Percentiles rank a stretch among this genome's conserved stretches.
phyloP scores from a whole-genome alignment of 352 stramenopile genomes.

The Phytophthora kernoviae region DNA sequence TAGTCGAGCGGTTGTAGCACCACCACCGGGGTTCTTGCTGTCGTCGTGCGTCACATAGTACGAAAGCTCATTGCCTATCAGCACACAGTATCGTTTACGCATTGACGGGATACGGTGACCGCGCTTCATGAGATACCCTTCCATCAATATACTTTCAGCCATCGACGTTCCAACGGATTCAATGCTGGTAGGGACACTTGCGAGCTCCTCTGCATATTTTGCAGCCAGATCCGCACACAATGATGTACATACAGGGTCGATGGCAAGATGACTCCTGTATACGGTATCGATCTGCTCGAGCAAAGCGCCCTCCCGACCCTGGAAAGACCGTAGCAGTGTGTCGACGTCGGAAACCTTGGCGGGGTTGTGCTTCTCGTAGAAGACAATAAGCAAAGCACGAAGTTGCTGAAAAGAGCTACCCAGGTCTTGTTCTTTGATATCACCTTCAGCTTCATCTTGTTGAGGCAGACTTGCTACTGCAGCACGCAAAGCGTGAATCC shows the following conservation, averaged over 20 bases:
- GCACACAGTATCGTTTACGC: slow-evolving; percentile 76
- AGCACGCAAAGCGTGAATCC: slow-evolving; percentile 31
- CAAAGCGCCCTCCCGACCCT: slow-evolving; percentile 53
- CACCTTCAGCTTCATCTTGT: not conserved
- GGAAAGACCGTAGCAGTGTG: slow-evolving; percentile 56
- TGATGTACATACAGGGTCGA: slow-evolving; percentile 33
- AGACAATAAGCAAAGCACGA: slow-evolving; percentile 58
- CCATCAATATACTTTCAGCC: slow-evolving; percentile 51
- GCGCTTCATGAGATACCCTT: slow-evolving; percentile 80
- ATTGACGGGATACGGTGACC: slow-evolving; percentile 76
- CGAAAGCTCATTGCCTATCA: slow-evolving; percentile 51
- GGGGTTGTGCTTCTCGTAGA: slow-evolving; percentile 91
- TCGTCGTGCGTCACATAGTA: slow-evolving; percentile 81
- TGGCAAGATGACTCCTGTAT: slow-evolving; percentile 54
- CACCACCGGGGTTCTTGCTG: slow-evolving; percentile 45
- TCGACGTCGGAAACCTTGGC: slow-evolving; percentile 86
- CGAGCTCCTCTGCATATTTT: slow-evolving; percentile 16
- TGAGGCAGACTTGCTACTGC: slow-evolving; percentile 19
- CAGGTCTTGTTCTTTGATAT: slow-evolving; percentile 7
- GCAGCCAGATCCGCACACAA: slow-evolving; percentile 32
- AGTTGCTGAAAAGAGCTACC: slow-evolving; percentile 28
- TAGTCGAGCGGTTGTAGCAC: slow-evolving; percentile 25
- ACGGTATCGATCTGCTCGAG: slow-evolving; percentile 70
- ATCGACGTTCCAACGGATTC: not conserved
- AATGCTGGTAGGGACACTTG: not conserved